Base-by-base conservation (phyloP, 371 early-diverging fungal genomes). In the Rhizopus delemar region DNA sequence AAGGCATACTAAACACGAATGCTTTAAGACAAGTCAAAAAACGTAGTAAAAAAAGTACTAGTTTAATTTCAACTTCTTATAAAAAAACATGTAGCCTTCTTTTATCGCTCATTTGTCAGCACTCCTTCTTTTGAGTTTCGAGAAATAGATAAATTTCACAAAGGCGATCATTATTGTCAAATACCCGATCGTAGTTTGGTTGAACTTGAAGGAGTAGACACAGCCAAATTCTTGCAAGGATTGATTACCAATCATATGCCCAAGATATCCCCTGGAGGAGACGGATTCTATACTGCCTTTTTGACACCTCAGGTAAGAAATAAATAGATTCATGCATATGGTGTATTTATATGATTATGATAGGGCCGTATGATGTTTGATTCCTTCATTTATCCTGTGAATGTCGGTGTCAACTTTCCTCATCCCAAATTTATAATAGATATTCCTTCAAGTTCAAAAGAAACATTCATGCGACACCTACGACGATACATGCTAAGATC, bases 291-390 rank as follows among this genome's bases (percentile, higher is more conserved):
- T 59, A 67, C 88, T 41, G 81, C 78, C 4, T 94, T 94, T 70
- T 76, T 94, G 56, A 83, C 85, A 16, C 89, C 95, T 36, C 89
- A 93, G 73, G 91, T 90, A 77, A 60, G 68, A 35, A 31, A 51
- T 41, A 36, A 41, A 51, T n/a, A 35, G 31, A 15, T 3, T 15
- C 29, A 7, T 29, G 11, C 31, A 12, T 46, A 16, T 13, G 22
- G 13, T 53, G n/a, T 31, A 11, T 31, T 51, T 1, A 45, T 48
- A 16, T 16, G 7, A 16, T 9, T 3, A 29, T 13, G 8, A 35
- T 68, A 86, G 86, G 93, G 98, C 3, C 85, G 98, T 43, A 83
- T 97, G 58, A 71, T 97, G 11, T 90, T 81, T 58, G 98, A 98
- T 67, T 89, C 89, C 5, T 94, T 98, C 63, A 85, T 97, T 34